phyloP scores from a whole-genome alignment of 768 basidiomycete species.

The Pleurotus cornucopiae region DNA sequence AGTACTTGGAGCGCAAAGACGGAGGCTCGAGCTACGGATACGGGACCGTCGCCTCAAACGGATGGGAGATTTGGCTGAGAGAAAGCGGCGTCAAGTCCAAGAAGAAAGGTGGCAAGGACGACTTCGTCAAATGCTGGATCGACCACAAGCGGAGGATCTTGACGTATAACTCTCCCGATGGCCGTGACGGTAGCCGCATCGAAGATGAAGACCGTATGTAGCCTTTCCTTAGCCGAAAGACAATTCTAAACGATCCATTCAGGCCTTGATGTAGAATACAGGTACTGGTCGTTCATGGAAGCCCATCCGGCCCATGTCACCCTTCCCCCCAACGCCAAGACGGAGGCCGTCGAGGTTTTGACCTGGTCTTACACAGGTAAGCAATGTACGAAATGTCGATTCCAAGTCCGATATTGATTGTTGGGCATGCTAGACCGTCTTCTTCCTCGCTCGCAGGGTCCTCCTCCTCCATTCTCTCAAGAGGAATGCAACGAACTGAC shows the following conservation, averaged over 20 bases:
- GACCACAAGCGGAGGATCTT: slow-evolving; percentile 59
- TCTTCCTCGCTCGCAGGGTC: slow-evolving; percentile 51
- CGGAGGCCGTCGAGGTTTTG: slow-evolving; percentile 71
- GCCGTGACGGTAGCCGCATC: slow-evolving; percentile 18
- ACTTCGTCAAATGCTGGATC: slow-evolving; percentile 53
- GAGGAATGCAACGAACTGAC: slow-evolving; percentile 77
- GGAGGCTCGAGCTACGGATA: slow-evolving; percentile 11
- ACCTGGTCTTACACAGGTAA: slow-evolving; percentile 79
- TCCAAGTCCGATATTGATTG: background rate
- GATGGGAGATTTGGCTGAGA: slow-evolving; percentile 64
- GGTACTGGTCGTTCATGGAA: slow-evolving; percentile 82
- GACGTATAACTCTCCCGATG: slow-evolving; percentile 37
- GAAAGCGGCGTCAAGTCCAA: slow-evolving; percentile 27
- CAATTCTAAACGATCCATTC: background rate
- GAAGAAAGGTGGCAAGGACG: slow-evolving; percentile 21
- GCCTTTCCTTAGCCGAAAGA: background rate
- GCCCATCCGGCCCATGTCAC: slow-evolving; percentile 69
- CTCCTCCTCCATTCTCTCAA: slow-evolving; percentile 66
- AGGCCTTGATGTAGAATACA: slow-evolving; percentile 75
- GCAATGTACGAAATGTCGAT: slow-evolving; percentile 8
- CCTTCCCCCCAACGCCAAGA: slow-evolving; percentile 50
- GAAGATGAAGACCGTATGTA: slow-evolving; percentile 43
- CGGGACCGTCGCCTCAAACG: slow-evolving; percentile 24
- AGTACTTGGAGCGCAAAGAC: slow-evolving; percentile 39
- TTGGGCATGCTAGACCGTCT: slow-evolving; percentile 50